Evolutionary conservation across 139 green algal species (phyloP), one percentile per base, ranked within the genome.

Genomic region (Desmodesmus armatus): DNA sequence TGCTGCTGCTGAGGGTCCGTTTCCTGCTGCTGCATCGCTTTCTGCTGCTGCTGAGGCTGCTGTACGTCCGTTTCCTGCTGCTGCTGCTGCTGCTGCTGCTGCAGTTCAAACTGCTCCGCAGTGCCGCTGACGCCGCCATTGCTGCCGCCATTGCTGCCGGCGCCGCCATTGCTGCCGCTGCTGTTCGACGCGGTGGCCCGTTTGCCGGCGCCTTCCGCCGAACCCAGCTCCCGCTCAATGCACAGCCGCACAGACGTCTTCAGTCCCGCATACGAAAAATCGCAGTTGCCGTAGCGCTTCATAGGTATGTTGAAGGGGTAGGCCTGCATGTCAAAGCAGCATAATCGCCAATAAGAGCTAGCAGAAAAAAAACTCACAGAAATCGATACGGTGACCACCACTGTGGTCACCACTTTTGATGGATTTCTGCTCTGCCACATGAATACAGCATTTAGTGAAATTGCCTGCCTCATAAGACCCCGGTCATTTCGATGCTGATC

Each of bases 221-320:
- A 53, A 6, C 83, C 83, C 60, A 92, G 55, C 6, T 80, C 7
- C 47, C 82, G 73, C 76, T 96, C 93, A 1, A 96, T 93, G 1
- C 87, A 87, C 66, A 97, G 70, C 29, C 92, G 76, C 35, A 96
- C 93, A 15, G 90, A 92, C 0, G 97, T 99, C 90, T 99, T 99
- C 27, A 99, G 92, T 2, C 97, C 97, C 0, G 97, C 96, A 84
- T 95, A 99, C 2, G 93, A 98, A 81, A 99, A 99, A 91, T 99
- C 94, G 84, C 97, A 99, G 35, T 91, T 97, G 60, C 84, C 84
- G 58, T 91, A 60, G 53, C 90, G 88, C 3, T 81, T 84, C 91
- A 99, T 94, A 65, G 97, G 97, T 6, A 97, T 82, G 25, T 89
- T 84, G 58, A 99, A 96, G 17, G 78, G 85, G 87, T 90, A 90